These are phyloP conservation scores for Pseudogymnoascus sp. DNA, from an alignment of 2,329 filamentous ascomycete genomes.

Conservation along the genomic window DNA sequence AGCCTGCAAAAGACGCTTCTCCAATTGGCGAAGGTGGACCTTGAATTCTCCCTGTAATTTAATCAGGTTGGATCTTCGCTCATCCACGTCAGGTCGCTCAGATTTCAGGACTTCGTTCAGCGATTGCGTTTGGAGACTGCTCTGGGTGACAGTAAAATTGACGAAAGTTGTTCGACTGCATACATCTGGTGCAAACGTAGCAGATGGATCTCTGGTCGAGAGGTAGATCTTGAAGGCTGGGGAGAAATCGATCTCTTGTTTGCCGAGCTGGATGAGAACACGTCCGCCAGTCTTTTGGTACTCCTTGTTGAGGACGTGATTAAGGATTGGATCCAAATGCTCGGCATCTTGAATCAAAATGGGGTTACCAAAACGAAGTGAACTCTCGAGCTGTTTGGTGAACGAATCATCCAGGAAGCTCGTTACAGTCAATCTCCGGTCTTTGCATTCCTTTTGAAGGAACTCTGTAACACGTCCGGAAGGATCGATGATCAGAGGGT, in stretches of 20 bases:
- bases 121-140: constrained; percentile 95
- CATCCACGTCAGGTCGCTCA: constrained; percentile 93
- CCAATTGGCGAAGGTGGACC: constrained; percentile 89
- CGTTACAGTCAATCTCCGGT: constrained; percentile 87
- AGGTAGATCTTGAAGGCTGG: constrained; percentile 92
- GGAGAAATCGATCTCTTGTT: constrained; percentile 98
- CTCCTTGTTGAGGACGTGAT: constrained; percentile 98
- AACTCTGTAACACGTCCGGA: constrained; percentile 93
- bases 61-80: constrained; percentile 92
- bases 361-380: constrained; percentile 92
- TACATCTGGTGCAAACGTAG: constrained; percentile 89
- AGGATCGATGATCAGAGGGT: constrained; percentile 96
- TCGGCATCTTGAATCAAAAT: constrained; percentile 98
- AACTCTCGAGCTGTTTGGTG: constrained; percentile 95
- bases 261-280: constrained; percentile 95
- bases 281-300: constrained; percentile 98
- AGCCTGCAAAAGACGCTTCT: constrained; percentile 87
- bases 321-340: constrained; percentile 91
- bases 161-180: constrained; percentile 98
- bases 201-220: constrained; percentile 91
- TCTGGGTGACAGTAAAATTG: constrained; percentile 98
- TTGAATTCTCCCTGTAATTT: constrained; percentile 99
- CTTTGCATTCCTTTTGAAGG: constrained; percentile 87
- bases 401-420: constrained; percentile 98
- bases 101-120: constrained; percentile 96